Conservation (phyloP, 768 basidiomycete genomes). For the Hypholoma fasciculare region DNA sequence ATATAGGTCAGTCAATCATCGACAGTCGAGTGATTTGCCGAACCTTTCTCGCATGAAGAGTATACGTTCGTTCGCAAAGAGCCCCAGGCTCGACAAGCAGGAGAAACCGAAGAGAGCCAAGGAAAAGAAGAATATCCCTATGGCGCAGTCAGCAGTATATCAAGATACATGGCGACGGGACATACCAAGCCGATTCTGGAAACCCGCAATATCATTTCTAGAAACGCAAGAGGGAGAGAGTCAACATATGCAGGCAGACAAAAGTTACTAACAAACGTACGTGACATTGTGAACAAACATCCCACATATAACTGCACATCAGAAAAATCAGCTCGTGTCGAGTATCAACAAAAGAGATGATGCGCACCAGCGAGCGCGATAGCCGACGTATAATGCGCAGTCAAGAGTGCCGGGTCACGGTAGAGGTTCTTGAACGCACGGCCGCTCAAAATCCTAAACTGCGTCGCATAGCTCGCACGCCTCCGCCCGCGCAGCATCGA, state of each 20-base stretch:
- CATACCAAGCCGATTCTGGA: slow-evolving; percentile 89
- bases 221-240: not conserved
- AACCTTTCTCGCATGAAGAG: slow-evolving; percentile 98
- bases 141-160: not conserved
- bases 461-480: slow-evolving; percentile 84
- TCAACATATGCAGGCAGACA: not conserved
- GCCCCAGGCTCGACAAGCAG: slow-evolving; percentile 87
- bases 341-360: slow-evolving; percentile 13
- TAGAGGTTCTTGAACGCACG: slow-evolving; percentile 98
- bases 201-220: slow-evolving; percentile 92
- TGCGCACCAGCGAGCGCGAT: slow-evolving; percentile 80
- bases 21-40: not conserved
- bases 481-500: slow-evolving; percentile 67
- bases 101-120: slow-evolving; percentile 97
- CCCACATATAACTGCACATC: slow-evolving; percentile 77
- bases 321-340: slow-evolving; percentile 4
- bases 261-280: slow-evolving; percentile 34
- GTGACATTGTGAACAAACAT: slow-evolving; percentile 89
- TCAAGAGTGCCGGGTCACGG: slow-evolving; percentile 88
- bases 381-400: slow-evolving; percentile 87
- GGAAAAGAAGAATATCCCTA: slow-evolving; percentile 95
- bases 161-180: not conserved
- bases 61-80: slow-evolving; percentile 94
- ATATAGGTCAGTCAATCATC: not conserved
- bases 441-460: slow-evolving; percentile 93